Conservation (phyloP, 257 asterid species). For the Thymus quinquecostatus region DNA sequence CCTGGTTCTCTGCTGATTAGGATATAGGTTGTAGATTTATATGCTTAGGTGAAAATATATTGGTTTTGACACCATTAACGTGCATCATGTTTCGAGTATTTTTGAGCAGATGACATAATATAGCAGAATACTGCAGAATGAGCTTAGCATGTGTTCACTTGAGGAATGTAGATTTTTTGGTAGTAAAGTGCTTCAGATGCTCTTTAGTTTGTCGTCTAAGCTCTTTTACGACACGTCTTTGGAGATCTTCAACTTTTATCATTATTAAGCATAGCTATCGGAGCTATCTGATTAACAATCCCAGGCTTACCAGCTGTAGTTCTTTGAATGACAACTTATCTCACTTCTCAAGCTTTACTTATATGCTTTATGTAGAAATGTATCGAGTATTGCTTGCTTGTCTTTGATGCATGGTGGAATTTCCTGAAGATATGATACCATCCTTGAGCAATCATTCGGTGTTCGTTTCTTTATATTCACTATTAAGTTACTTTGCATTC, state of each 20-base stretch:
- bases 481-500: conserved; percentile 31
- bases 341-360: conserved; percentile 2
- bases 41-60: conserved; percentile 3
- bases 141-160: neutral
- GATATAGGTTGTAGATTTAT: neutral
- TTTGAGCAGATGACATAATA: neutral
- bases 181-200: neutral
- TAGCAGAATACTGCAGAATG: conserved; percentile 12
- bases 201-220: neutral
- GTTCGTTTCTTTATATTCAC: conserved; percentile 1
- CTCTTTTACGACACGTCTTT: neutral
- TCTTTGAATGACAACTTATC: neutral
- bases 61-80: conserved; percentile 4
- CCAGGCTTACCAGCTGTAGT: neutral
- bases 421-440: conserved; percentile 1
- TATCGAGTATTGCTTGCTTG: neutral
- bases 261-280: neutral
- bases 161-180: too few relatives aligned
- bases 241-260: neutral
- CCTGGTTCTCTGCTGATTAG: conserved; percentile 25
- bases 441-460: conserved; percentile 8
- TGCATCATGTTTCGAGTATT: neutral
- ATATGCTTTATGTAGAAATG: neutral
- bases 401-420: conserved; percentile 6
- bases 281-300: neutral